phyloP scores from a whole-genome alignment of 768 basidiomycete genomes.

The Auricularia sp. region DNA sequence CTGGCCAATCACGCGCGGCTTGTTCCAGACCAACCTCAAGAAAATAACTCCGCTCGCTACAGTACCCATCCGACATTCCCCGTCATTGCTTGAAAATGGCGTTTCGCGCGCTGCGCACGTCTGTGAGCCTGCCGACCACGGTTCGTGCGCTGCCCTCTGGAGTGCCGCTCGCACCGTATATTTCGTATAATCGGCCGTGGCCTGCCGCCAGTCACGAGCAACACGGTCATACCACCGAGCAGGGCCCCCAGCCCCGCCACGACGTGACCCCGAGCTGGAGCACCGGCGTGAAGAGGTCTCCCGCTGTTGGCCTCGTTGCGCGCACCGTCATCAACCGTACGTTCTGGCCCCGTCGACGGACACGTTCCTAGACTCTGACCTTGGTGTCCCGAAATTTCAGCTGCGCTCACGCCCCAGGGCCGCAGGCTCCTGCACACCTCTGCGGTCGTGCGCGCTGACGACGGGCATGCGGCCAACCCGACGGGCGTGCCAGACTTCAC shows the following conservation, averaged over 20 bases:
- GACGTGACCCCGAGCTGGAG: conserved; percentile 57
- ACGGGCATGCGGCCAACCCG: conserved; percentile 17
- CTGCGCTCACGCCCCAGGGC: conserved; percentile 34
- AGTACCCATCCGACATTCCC: too few species aligned
- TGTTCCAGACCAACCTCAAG: too few species aligned
- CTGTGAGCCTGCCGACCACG: conserved; percentile 71
- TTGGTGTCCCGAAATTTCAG: conserved; percentile 36
- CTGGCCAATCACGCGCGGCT: too few species aligned
- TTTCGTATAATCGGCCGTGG: conserved; percentile 61
- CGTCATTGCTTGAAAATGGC: conserved; percentile 16
- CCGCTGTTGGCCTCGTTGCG: conserved; percentile 44
- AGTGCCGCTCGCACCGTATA: conserved; percentile 60
- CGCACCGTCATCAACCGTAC: conserved; percentile 56
- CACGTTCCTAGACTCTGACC: neutral
- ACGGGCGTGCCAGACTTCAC: conserved; percentile 85
- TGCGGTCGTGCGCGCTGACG: conserved; percentile 44
- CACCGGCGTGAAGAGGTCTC: conserved; percentile 39
- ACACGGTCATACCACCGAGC: conserved; percentile 34
- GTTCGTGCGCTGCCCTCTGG: conserved; percentile 71
- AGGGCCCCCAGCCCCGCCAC: conserved; percentile 44
- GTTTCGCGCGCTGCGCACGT: conserved; percentile 68
- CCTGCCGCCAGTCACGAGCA: conserved; percentile 42
- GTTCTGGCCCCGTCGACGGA: conserved; percentile 13
- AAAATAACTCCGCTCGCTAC: too few species aligned
- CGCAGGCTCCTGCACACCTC: conserved; percentile 75